Percentiles rank a stretch among this genome's conserved stretches.
Conservation (phyloP, 2,329 filamentous ascomycete species). For the Samsoniella hepiali region DNA sequence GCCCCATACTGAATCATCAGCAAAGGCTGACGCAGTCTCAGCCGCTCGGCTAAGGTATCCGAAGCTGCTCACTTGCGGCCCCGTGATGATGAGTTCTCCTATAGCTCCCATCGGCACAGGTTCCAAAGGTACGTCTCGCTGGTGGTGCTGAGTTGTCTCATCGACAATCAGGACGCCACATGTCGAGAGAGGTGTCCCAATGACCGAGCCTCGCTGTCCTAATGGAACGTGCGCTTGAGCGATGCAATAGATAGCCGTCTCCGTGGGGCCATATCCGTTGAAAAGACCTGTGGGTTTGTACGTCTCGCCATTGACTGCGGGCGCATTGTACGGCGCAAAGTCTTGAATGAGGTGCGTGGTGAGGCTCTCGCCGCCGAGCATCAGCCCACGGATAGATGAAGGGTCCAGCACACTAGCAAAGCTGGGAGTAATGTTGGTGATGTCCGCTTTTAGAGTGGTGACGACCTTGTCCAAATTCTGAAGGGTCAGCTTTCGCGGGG, state of each 20-base stretch:
- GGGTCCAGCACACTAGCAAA: constrained; percentile 34
- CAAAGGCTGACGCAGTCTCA: constrained; percentile 59
- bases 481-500: constrained; percentile 28
- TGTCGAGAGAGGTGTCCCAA: constrained; percentile 34
- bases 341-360: constrained; percentile 32
- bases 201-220: constrained; percentile 32
- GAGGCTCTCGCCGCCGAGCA: constrained; percentile 33
- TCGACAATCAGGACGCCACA: constrained; percentile 32
- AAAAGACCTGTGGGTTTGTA: constrained; percentile 21
- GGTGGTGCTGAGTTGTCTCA: constrained; percentile 18
- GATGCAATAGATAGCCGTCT: constrained; percentile 27
- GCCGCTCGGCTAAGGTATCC: constrained; percentile 65
- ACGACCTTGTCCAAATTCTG: constrained; percentile 24
- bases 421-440: constrained; percentile 39
- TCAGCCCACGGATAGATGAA: constrained; percentile 29
- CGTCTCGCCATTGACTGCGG: not conserved
- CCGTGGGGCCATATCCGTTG: constrained; percentile 30
- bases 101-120: constrained; percentile 64
- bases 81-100: constrained; percentile 78
- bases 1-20: constrained; percentile 61
- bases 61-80: constrained; percentile 63
- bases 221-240: constrained; percentile 23
- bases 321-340: constrained; percentile 24
- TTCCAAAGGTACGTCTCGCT: constrained; percentile 34
- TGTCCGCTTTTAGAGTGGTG: constrained; percentile 32